phyloP scores from a whole-genome alignment of 1,139 yeast genomes.

The Blastobotrys capitulatus region DNA sequence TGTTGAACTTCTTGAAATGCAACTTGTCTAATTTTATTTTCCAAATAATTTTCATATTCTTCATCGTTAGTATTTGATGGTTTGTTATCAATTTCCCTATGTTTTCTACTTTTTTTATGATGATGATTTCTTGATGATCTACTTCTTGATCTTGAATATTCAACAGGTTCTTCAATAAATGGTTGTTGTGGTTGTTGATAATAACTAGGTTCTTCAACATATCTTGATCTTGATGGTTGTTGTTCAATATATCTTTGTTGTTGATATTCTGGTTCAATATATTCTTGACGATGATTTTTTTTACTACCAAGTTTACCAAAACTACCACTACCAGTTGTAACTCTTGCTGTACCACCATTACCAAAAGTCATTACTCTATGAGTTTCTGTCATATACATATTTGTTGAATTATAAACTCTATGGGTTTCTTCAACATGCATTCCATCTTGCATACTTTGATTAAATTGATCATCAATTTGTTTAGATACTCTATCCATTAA shows the following conservation, averaged over 20 bases:
- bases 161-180: no score
- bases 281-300: no score
- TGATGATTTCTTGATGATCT: not conserved
- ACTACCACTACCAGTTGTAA: no score
- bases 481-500: not conserved
- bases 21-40: conserved; percentile 1
- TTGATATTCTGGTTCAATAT: no score
- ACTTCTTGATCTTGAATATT: not conserved
- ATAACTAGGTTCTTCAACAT: no score
- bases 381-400: not conserved
- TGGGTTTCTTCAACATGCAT: conserved; percentile 8
- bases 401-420: not conserved
- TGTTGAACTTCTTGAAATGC: conserved; percentile 1
- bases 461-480: not conserved
- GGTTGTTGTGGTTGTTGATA: no score
- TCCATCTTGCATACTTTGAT: not conserved
- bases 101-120: not conserved
- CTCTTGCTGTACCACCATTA: not conserved
- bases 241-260: no score
- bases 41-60: conserved; percentile 2
- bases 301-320: no score
- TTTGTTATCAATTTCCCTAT: not conserved
- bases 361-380: conserved; percentile 7
- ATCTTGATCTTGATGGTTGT: no score
- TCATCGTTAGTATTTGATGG: not conserved